These are phyloP conservation scores for Boletus rubescentipes DNA, from an alignment of 768 basidiomycete species.

Conservation along the genomic window DNA sequence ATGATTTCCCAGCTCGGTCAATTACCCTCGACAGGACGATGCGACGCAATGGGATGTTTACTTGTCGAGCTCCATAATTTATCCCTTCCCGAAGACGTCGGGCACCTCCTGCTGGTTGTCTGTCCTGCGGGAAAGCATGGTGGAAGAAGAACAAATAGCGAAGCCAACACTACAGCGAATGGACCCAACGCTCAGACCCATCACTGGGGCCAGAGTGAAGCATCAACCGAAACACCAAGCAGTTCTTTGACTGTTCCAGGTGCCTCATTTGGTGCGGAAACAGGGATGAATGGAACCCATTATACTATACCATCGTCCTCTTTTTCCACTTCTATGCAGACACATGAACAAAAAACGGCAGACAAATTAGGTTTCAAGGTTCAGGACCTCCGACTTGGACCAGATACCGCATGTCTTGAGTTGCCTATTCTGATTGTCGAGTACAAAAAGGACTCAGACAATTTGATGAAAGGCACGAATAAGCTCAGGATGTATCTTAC, in stretches of 20 bases:
- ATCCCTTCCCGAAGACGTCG: background rate
- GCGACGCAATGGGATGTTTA: constrained; percentile 2
- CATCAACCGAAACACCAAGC: background rate
- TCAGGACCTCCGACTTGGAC: background rate
- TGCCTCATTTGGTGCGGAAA: background rate
- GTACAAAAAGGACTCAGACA: too few species aligned
- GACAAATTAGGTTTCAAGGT: background rate
- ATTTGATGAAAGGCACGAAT: too few species aligned
- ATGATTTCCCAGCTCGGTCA: background rate
- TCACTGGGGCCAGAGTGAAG: background rate
- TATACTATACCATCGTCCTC: background rate
- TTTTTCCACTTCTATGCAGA: background rate
- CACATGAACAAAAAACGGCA: background rate
- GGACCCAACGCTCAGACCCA: background rate
- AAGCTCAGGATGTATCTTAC: too few species aligned
- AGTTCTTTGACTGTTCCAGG: background rate
- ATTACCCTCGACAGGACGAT: background rate
- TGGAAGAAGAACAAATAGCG: background rate
- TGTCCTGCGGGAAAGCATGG: background rate
- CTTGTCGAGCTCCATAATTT: background rate
- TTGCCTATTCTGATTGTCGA: too few species aligned
- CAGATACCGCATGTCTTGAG: background rate
- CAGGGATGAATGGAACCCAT: background rate
- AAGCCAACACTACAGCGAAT: background rate
- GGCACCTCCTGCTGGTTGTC: background rate